phyloP scores from a whole-genome alignment of 1,284 basidiomycete genomes.

The Mycosarcoma maydis region DNA sequence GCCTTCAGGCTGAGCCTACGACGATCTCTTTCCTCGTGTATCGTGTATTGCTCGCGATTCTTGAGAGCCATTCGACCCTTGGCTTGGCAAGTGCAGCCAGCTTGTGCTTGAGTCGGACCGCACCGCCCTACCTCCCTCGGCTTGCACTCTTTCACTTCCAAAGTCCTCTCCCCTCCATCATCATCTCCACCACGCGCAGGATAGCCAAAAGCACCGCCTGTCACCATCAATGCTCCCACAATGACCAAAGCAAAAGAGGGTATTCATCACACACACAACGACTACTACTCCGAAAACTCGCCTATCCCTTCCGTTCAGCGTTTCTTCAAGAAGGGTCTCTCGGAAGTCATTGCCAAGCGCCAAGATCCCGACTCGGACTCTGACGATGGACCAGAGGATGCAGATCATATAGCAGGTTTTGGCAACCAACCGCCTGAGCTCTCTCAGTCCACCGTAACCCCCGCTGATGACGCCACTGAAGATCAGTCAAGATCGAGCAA shows the following conservation, averaged over 20 bases:
- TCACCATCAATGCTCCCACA: too few species aligned
- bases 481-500: neutral
- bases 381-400: conserved; percentile 9
- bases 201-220: too few species aligned
- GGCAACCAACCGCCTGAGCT: conserved; percentile 3
- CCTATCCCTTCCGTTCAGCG: conserved; percentile 51
- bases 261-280: conserved; percentile 27
- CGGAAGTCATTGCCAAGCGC: conserved; percentile 36
- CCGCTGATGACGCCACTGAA: neutral
- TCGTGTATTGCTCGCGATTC: too few species aligned
- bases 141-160: too few species aligned
- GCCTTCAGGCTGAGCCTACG: too few species aligned
- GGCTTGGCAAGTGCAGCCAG: too few species aligned
- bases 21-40: too few species aligned
- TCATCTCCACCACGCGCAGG: neutral
- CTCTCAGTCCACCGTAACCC: too few species aligned
- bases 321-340: conserved; percentile 41
- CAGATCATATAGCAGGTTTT: neutral
- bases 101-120: too few species aligned
- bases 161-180: too few species aligned
- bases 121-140: too few species aligned
- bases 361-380: conserved; percentile 27
- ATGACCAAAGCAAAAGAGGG: conserved; percentile 4
- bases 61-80: too few species aligned
- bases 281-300: conserved; percentile 35